Evolutionary conservation across 2,329 filamentous ascomycete species (phyloP).

Genomic region (Trichophyton rubrum): DNA sequence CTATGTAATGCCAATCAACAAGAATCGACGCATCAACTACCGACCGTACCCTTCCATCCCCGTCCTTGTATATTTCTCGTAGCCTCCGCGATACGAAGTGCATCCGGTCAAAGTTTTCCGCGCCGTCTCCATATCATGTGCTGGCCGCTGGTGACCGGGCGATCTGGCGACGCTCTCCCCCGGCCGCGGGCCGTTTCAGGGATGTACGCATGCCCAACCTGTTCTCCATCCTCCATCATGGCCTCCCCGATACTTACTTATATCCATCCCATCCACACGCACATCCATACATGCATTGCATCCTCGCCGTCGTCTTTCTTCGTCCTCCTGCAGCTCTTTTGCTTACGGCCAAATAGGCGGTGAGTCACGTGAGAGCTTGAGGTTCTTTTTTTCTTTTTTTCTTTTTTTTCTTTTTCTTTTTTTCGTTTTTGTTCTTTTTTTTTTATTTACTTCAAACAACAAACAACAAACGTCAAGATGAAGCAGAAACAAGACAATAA

Average conservation of each 20-base stretch:
- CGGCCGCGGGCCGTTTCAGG: neutral
- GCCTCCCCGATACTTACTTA: neutral
- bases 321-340: neutral
- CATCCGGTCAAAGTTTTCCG: neutral
- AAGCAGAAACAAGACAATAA: no score
- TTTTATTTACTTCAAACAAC: neutral
- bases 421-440: neutral
- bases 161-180: neutral
- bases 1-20: neutral
- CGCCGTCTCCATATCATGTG: neutral
- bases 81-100: neutral
- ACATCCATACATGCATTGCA: neutral
- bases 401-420: neutral
- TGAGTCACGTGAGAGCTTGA: neutral
- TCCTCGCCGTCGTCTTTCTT: neutral
- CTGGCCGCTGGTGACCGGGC: neutral
- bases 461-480: no score
- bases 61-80: neutral
- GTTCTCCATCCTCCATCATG: neutral
- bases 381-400: neutral
- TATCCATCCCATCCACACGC: neutral
- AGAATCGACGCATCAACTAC: neutral
- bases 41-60: neutral
- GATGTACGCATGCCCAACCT: constrained; percentile 1
- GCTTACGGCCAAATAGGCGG: neutral